A percentile compares a stretch with the other conserved stretches of the same genome.
Evolutionary conservation across 192 early-diverging fungal species (phyloP).

Genomic region (Mortierella hygrophila): DNA sequence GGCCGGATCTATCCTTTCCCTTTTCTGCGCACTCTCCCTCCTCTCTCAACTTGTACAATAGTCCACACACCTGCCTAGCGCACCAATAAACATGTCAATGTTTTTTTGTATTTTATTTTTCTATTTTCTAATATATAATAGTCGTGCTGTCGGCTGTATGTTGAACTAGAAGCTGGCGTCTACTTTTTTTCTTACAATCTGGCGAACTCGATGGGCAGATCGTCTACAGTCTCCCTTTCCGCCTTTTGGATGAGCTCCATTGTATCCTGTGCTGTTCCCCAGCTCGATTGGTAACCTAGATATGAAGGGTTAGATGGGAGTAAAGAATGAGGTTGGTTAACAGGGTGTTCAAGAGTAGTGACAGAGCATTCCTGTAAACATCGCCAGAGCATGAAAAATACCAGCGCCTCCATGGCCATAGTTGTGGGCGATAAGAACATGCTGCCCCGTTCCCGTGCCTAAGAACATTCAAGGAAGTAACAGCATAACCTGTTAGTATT

Average conservation of each 20-base stretch:
- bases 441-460: conserved; percentile 47
- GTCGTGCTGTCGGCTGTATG: neutral
- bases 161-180: too few species aligned
- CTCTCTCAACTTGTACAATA: neutral
- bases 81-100: neutral
- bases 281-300: conserved; percentile 72
- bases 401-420: conserved; percentile 74
- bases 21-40: neutral
- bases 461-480: neutral
- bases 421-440: conserved; percentile 66
- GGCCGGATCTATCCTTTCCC: neutral
- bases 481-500: neutral
- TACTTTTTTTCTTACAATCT: conserved; percentile 13
- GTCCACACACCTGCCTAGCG: neutral
- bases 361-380: neutral
- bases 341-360: neutral
- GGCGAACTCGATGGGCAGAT: neutral
- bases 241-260: conserved; percentile 54
- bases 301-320: neutral
- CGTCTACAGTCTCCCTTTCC: neutral
- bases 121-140: neutral
- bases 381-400: conserved; percentile 18
- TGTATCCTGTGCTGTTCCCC: conserved; percentile 63
- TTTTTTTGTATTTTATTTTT: neutral
- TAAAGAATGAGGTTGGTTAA: neutral